phyloP scores from a whole-genome alignment of 2,329 filamentous ascomycete species.

The Nigrospora oryzae region DNA sequence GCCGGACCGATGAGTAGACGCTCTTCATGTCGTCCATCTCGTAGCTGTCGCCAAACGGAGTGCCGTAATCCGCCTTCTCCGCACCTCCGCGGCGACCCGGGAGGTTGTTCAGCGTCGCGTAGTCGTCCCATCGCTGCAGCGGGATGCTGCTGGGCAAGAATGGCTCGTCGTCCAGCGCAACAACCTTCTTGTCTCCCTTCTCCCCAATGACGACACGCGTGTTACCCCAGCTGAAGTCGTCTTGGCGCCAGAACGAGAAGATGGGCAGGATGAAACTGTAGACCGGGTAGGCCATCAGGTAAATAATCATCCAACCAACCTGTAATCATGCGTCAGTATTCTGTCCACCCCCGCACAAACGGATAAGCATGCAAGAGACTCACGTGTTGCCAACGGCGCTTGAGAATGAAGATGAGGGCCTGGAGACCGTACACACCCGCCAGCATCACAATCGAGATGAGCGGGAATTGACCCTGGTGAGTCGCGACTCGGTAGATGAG shows the following conservation, averaged over 20 bases:
- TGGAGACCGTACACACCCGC: slow-evolving; percentile 92
- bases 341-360: background rate
- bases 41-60: slow-evolving; percentile 63
- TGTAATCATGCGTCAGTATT: slow-evolving; percentile 34
- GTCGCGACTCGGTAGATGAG: slow-evolving; percentile 74
- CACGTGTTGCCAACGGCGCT: slow-evolving; percentile 76
- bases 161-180: slow-evolving; percentile 74
- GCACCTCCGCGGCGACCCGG: slow-evolving; percentile 75
- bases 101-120: slow-evolving; percentile 76
- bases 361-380: background rate
- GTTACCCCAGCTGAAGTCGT: slow-evolving; percentile 98
- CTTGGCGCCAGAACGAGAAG: slow-evolving; percentile 99
- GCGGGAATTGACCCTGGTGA: slow-evolving; percentile 64
- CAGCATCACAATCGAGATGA: slow-evolving; percentile 83
- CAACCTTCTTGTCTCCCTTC: slow-evolving; percentile 81
- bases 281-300: slow-evolving; percentile 89
- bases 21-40: slow-evolving; percentile 99
- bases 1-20: slow-evolving; percentile 86
- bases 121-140: slow-evolving; percentile 95
- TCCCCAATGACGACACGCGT: slow-evolving; percentile 96
- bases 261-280: slow-evolving; percentile 86
- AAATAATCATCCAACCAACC: slow-evolving; percentile 99
- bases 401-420: slow-evolving; percentile 91
- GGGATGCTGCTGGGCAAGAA: slow-evolving; percentile 93
- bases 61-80: slow-evolving; percentile 52